Conservation (phyloP, 768 basidiomycete species). For the Strobilomyces dryophilus region DNA sequence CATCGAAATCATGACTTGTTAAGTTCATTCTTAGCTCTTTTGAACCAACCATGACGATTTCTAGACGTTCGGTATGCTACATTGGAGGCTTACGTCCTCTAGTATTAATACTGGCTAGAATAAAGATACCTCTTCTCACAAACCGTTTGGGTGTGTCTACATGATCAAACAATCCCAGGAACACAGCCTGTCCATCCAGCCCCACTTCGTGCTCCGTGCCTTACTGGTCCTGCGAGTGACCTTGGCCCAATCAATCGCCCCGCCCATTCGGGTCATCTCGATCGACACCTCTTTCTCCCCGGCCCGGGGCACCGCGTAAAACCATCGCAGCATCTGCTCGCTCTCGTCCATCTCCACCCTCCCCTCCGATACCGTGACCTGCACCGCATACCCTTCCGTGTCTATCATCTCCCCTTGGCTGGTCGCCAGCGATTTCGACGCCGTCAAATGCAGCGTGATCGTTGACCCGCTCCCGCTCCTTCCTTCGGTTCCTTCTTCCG, state of each 20-base stretch:
- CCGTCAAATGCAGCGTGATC: conserved; percentile 7
- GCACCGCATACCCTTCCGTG: conserved; percentile 34
- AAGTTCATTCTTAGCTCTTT: not conserved
- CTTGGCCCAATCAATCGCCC: conserved; percentile 32
- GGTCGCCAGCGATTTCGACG: not conserved
- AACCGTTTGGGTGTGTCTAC: conserved; percentile 8
- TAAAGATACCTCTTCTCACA: conserved; percentile 8
- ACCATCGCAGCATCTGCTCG: conserved; percentile 52
- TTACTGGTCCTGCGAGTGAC: not conserved
- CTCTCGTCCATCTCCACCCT: conserved; percentile 43
- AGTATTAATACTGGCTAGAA: conserved; percentile 4
- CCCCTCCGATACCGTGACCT: conserved; percentile 45
- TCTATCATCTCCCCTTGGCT: conserved; percentile 8
- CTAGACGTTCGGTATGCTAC: conserved; percentile 4
- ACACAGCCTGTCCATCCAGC: conserved; percentile 14
- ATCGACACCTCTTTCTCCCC: conserved; percentile 35
- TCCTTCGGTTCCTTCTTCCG: not conserved
- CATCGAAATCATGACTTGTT: conserved; percentile 4
- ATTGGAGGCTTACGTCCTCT: not conserved
- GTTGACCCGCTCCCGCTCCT: conserved; percentile 13
- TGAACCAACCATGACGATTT: not conserved
- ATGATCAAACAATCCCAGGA: conserved; percentile 21
- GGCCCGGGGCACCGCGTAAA: conserved; percentile 34
- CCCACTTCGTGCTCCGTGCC: not conserved
- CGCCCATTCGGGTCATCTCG: conserved; percentile 39